Conservation (phyloP, 495 filamentous ascomycete genomes). For the Letharia lupina region DNA sequence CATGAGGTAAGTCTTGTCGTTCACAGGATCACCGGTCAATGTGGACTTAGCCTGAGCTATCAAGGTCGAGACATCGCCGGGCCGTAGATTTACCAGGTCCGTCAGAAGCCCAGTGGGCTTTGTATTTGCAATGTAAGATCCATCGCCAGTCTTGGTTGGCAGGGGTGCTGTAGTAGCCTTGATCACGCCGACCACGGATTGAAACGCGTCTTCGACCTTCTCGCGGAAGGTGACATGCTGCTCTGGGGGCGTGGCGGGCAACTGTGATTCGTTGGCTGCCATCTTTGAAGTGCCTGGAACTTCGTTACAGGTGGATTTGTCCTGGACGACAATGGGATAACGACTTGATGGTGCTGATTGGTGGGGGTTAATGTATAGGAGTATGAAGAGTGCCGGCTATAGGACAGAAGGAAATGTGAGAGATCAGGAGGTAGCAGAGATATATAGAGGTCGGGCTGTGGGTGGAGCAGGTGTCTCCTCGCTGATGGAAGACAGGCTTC, state of each 20-base stretch:
- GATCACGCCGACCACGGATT: constrained; percentile 47
- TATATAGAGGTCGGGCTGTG: neutral
- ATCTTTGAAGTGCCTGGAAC: neutral
- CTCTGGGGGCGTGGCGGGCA: constrained; percentile 13
- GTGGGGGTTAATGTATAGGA: neutral
- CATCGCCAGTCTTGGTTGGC: constrained; percentile 56
- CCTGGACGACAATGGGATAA: neutral
- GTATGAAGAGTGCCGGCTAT: neutral
- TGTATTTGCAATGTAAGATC: constrained; percentile 39
- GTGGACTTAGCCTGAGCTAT: constrained; percentile 49
- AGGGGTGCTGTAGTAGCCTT: constrained; percentile 51
- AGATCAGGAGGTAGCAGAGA: neutral
- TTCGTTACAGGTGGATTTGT: neutral
- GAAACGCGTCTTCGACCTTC: constrained; percentile 34
- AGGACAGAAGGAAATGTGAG: neutral
- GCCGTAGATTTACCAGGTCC: constrained; percentile 36
- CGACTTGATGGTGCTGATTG: neutral
- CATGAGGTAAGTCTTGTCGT: constrained; percentile 66
- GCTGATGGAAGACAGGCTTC: neutral
- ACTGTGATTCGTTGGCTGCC: neutral
- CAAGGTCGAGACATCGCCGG: constrained; percentile 38
- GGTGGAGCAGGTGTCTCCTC: neutral
- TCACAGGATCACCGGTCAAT: constrained; percentile 73
- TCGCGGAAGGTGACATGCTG: constrained; percentile 14
- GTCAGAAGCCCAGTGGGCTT: constrained; percentile 30